Percentiles rank a stretch among this genome's conserved stretches.
phyloP scores from a whole-genome alignment of 2,329 filamentous ascomycete species.

The Neopestalotiopsis sp. region DNA sequence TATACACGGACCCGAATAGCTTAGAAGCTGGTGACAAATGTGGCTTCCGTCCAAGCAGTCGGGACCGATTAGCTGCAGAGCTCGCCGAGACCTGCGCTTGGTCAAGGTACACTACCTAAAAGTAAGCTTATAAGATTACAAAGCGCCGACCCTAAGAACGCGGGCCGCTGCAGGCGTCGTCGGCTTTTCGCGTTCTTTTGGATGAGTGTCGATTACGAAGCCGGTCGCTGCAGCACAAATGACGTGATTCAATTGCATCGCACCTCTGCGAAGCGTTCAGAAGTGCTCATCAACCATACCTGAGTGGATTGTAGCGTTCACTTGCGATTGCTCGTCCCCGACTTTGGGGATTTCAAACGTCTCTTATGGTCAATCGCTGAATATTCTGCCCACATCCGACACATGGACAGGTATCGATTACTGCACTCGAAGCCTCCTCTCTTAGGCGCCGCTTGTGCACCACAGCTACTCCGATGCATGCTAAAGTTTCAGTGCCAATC shows the following conservation, averaged over 20 bases:
- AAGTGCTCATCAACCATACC: no score
- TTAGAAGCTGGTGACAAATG: slow-evolving; percentile 1
- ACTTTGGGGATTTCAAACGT: no score
- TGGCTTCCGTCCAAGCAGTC: background rate
- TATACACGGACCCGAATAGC: background rate
- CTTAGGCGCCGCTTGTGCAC: no score
- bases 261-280: no score
- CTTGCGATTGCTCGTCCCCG: no score
- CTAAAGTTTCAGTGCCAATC: no score
- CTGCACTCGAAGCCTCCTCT: no score
- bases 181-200: background rate
- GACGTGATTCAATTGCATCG: background rate
- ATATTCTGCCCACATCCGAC: no score
- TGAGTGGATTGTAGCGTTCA: no score
- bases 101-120: background rate
- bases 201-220: background rate
- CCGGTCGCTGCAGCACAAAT: background rate
- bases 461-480: no score
- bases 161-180: background rate
- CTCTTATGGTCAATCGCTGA: no score
- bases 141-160: background rate
- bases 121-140: background rate
- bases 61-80: background rate
- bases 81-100: background rate
- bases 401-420: no score